phyloP scores from a whole-genome alignment of 306 rosid genomes.

The Sicyos edulis region DNA sequence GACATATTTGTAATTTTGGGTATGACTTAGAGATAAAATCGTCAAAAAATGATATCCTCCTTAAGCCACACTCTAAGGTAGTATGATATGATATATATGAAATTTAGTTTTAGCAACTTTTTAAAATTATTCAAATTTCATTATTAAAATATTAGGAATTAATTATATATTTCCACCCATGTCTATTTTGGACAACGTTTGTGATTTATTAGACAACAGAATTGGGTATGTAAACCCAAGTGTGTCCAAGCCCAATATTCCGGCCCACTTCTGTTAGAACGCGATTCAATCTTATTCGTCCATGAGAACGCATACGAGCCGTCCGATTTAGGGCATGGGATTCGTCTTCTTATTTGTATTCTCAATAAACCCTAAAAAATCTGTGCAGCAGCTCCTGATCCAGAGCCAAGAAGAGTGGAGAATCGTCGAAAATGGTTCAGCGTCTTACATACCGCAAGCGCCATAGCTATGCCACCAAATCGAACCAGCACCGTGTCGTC shows the following conservation, averaged over 20 bases:
- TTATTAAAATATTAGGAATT: too few relatives aligned
- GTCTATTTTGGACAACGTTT: too few relatives aligned
- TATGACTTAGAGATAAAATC: too few relatives aligned
- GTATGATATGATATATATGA: too few relatives aligned
- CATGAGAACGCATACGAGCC: background rate
- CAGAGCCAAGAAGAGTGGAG: background rate
- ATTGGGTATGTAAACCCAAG: too few relatives aligned
- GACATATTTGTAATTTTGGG: too few relatives aligned
- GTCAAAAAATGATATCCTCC: too few relatives aligned
- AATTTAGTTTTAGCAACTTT: too few relatives aligned
- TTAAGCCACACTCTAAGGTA: too few relatives aligned
- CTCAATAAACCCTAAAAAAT: background rate
- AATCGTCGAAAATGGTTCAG: slow-evolving; percentile 20
- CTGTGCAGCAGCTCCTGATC: slow-evolving; percentile 6
- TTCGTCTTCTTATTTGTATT: background rate
- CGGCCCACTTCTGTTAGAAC: background rate
- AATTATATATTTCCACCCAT: too few relatives aligned
- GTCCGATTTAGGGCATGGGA: slow-evolving; percentile 16
- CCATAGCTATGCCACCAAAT: slow-evolving; percentile 21
- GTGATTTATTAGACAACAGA: too few relatives aligned
- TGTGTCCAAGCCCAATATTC: background rate
- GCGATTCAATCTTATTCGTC: background rate
- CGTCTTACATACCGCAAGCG: slow-evolving; percentile 22
- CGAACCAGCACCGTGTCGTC: slow-evolving; percentile 22
- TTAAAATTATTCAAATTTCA: too few relatives aligned